A percentile compares a stretch with the other conserved stretches of the same genome.
phyloP scores from a whole-genome alignment of 495 filamentous ascomycete genomes.

The Tuber magnatum region DNA sequence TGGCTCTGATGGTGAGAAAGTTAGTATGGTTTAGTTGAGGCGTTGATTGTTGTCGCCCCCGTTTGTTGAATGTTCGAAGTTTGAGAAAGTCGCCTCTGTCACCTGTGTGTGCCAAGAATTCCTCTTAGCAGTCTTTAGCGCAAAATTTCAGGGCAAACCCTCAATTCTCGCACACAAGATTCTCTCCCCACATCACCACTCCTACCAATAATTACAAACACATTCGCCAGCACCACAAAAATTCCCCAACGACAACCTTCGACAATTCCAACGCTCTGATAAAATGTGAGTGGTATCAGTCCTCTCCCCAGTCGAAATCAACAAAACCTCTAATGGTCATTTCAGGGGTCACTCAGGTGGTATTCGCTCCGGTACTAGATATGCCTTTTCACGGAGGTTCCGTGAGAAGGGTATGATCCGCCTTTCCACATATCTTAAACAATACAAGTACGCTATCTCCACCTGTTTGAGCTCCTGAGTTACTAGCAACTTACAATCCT shows the following conservation, averaged over 20 bases:
- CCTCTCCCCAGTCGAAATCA: slow-evolving; percentile 30
- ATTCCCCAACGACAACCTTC: slow-evolving; percentile 26
- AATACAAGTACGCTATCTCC: slow-evolving; percentile 63
- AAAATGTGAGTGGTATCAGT: slow-evolving; percentile 22
- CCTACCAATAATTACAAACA: slow-evolving; percentile 19
- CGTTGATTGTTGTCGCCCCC: slow-evolving; percentile 40
- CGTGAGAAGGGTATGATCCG: slow-evolving; percentile 86
- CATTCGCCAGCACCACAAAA: slow-evolving; percentile 37
- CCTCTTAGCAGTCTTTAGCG: slow-evolving; percentile 20
- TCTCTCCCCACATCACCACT: slow-evolving; percentile 9
- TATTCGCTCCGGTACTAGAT: slow-evolving; percentile 92
- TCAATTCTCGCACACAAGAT: slow-evolving; percentile 25
- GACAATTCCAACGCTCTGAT: slow-evolving; percentile 23
- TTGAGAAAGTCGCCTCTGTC: slow-evolving; percentile 10
- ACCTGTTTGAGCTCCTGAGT: slow-evolving; percentile 15
- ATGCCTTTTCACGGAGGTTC: slow-evolving; percentile 90
- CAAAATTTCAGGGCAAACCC: slow-evolving; percentile 8
- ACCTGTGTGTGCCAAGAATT: slow-evolving; percentile 18
- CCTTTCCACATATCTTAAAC: slow-evolving; percentile 81
- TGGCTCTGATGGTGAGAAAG: slow-evolving; percentile 21
- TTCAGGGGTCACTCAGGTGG: slow-evolving; percentile 92
- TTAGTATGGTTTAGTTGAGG: slow-evolving; percentile 29
- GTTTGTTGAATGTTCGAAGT: slow-evolving; percentile 40
- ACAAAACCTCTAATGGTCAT: slow-evolving; percentile 31
- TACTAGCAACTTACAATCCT: slow-evolving; percentile 33